Base-by-base conservation (phyloP, 1,284 basidiomycete species). In the Austroboletus novae-zelandiae region DNA sequence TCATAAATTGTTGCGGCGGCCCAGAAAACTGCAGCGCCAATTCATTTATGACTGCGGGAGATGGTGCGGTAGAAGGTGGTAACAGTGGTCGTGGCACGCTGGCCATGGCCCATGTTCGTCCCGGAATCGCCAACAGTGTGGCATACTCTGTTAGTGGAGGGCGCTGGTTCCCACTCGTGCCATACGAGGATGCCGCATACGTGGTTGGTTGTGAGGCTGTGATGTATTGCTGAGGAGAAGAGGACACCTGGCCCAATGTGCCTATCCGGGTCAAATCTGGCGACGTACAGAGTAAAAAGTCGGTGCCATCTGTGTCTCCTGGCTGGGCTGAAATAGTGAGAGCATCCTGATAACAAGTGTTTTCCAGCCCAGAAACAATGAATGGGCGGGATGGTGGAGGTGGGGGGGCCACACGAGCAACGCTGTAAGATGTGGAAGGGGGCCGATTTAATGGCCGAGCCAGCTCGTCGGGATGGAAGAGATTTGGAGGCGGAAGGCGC, bases 51-150 rank as follows among this genome's bases (percentile, higher is more conserved):
- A 79, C 70, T 1, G 76, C 64, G 30, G 79, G 77, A 1, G 73
- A 73, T 40, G 74, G 76, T n/a, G 74, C 60, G 1, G 75, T 62
- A 17, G 74, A 71, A 2, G 69, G 61, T 4, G 62, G 53, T 35
- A 61, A 52, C 5, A 62, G 56, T 49, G 64, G 57, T 34, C 71
- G 74, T 10, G 78, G 75, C 36, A 86, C 75, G 18, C 77, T 71
- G 2, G 83, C 84, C 67, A 94, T 85, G 14, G 86, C 87, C 89
- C 91, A 95, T 4, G 91, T 89, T 54, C 83, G 74, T 2, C 91
- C 92, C 31, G 87, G 84, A 51, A 94, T 85, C 11, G 86, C 76
- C 29, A 95, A 71, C 15, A 91, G 65, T 3, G 86, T 82, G 1
- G 89, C 86, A 56, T 89, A 80, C 61, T 94, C 91, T 5, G 83